These are phyloP conservation scores for Harrya chromipes DNA, from an alignment of 768 basidiomycete species.

Conservation along the genomic window DNA sequence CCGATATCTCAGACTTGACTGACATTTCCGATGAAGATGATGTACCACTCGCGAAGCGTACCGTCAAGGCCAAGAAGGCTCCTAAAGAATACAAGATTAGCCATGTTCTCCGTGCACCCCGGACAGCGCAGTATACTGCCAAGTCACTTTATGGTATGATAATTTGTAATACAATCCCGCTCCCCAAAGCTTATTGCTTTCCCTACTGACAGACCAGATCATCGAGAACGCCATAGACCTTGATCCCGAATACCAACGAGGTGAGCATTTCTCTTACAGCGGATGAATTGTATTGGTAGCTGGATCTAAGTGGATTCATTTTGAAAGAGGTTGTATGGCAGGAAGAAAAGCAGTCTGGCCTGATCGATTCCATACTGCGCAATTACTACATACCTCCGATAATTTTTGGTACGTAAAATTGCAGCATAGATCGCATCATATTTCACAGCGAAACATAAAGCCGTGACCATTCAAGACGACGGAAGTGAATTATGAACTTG, in stretches of 20 bases:
- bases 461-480: constrained; percentile 37
- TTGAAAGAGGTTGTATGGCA: constrained; percentile 60
- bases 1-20: constrained; percentile 47
- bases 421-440: neutral
- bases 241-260: constrained; percentile 66
- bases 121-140: constrained; percentile 40
- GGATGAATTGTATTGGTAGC: neutral
- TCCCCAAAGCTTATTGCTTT: neutral
- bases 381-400: constrained; percentile 68
- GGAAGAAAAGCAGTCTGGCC: constrained; percentile 53
- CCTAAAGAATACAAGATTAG: constrained; percentile 30
- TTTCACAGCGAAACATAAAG: constrained; percentile 25
- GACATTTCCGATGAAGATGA: constrained; percentile 43
- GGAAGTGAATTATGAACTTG: constrained; percentile 48
- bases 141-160: constrained; percentile 43
- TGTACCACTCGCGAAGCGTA: constrained; percentile 21
- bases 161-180: neutral
- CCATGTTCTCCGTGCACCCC: constrained; percentile 36
- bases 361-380: constrained; percentile 63
- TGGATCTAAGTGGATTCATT: neutral
- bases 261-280: constrained; percentile 30
- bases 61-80: constrained; percentile 22
- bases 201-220: constrained; percentile 42
- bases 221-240: constrained; percentile 46
- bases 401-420: constrained; percentile 50